Conservation (phyloP, 306 rosid genomes). For the Vigna nakashimae region DNA sequence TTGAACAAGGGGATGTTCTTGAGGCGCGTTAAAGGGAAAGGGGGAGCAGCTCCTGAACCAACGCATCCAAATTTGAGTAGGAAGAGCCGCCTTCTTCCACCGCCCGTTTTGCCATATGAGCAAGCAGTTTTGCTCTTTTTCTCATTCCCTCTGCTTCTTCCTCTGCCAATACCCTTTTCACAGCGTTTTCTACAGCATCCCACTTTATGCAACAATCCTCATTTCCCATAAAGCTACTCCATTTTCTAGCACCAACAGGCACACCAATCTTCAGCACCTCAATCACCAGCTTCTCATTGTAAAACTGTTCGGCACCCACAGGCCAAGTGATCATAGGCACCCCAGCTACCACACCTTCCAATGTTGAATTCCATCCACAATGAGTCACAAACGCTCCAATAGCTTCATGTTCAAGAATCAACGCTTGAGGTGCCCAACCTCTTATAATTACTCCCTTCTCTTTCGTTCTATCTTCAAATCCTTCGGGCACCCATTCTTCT, state of each 20-base stretch:
- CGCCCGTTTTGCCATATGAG: background rate
- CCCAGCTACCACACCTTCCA: slow-evolving; percentile 53
- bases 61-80: slow-evolving; percentile 30
- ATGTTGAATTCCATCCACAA: slow-evolving; percentile 62
- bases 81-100: slow-evolving; percentile 43
- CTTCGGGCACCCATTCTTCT: slow-evolving; percentile 53
- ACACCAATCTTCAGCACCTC: slow-evolving; percentile 44
- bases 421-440: slow-evolving; percentile 58
- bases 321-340: slow-evolving; percentile 62
- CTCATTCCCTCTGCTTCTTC: slow-evolving; percentile 35
- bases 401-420: slow-evolving; percentile 53
- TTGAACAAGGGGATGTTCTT: too few relatives aligned
- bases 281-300: slow-evolving; percentile 50
- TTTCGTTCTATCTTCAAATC: slow-evolving; percentile 51
- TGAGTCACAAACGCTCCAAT: slow-evolving; percentile 51
- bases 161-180: slow-evolving; percentile 22
- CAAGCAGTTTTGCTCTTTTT: background rate
- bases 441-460: slow-evolving; percentile 51
- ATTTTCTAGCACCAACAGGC: slow-evolving; percentile 36
- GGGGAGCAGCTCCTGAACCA: slow-evolving; percentile 11
- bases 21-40: background rate
- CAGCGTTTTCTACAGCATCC: slow-evolving; percentile 26
- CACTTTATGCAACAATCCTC: background rate
- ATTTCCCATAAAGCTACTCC: background rate
- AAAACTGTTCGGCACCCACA: slow-evolving; percentile 49